Evolutionary conservation across 2,329 filamentous ascomycete genomes (phyloP).

Genomic region (Hawksworthiomyces lignivorus): DNA sequence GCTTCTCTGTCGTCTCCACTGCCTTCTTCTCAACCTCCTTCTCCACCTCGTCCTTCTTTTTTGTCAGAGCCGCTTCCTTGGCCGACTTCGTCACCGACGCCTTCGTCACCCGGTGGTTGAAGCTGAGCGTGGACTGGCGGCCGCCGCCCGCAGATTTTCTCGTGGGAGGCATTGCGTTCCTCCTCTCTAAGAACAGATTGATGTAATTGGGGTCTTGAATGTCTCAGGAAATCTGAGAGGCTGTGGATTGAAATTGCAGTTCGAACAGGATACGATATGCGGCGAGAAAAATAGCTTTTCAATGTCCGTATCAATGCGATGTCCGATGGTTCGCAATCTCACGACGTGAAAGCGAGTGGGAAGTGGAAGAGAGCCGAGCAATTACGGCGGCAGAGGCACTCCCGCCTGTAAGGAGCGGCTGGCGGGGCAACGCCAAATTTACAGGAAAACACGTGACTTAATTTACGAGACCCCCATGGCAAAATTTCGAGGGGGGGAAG

Average conservation of each 20-base stretch:
- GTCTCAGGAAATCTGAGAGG: too few relatives aligned
- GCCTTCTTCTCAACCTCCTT: slow-evolving; percentile 18
- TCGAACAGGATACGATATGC: too few relatives aligned
- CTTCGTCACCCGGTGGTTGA: slow-evolving; percentile 51
- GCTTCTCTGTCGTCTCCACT: slow-evolving; percentile 9
- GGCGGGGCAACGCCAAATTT: slow-evolving; percentile 48
- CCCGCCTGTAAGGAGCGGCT: slow-evolving; percentile 24
- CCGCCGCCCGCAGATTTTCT: slow-evolving; percentile 38
- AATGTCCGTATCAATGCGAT: too few relatives aligned
- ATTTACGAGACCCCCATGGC: too few relatives aligned
- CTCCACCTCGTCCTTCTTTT: slow-evolving; percentile 14
- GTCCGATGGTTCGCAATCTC: too few relatives aligned
- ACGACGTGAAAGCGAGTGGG: too few relatives aligned
- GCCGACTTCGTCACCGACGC: slow-evolving; percentile 34
- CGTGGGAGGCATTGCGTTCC: slow-evolving; percentile 37
- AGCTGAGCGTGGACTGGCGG: slow-evolving; percentile 51
- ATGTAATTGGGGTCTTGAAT: too few relatives aligned
- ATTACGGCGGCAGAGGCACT: too few relatives aligned
- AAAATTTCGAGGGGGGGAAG: too few relatives aligned
- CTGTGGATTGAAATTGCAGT: too few relatives aligned
- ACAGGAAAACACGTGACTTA: slow-evolving; percentile 42
- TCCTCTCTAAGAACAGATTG: neutral
- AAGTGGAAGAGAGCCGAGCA: too few relatives aligned
- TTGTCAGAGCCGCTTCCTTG: slow-evolving; percentile 34
- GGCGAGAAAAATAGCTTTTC: neutral